Evolutionary conservation across 352 stramenopile genomes (phyloP).

Genomic region (Pythium rishiriense): DNA sequence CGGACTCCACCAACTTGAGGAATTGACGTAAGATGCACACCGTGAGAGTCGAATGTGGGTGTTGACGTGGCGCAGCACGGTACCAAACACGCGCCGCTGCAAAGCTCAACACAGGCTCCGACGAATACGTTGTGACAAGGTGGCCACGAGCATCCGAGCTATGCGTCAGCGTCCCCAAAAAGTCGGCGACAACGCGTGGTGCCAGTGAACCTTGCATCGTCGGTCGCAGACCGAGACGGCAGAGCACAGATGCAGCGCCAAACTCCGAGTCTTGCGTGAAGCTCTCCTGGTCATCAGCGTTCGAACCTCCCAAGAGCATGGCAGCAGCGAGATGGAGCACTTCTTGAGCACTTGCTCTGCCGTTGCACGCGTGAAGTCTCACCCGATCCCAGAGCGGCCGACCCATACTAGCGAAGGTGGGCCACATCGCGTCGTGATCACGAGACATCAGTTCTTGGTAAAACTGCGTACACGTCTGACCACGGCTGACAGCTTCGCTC

Average conservation of each 20-base stretch:
- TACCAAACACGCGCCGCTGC: not conserved
- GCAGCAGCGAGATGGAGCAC: not conserved
- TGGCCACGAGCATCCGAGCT: not conserved
- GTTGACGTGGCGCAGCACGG: not conserved
- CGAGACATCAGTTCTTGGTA: not conserved
- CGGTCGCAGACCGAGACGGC: not conserved
- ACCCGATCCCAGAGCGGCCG: not conserved
- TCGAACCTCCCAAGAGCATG: not conserved
- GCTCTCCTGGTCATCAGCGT: not conserved
- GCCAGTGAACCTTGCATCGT: not conserved
- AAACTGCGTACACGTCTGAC: not conserved
- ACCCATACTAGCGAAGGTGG: not conserved
- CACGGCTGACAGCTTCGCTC: not conserved
- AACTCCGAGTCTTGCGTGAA: not conserved
- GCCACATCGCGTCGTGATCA: not conserved
- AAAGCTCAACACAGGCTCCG: not conserved
- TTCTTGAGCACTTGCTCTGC: not conserved
- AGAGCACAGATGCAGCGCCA: not conserved
- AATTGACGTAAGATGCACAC: conserved; percentile 3
- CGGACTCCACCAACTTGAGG: not conserved
- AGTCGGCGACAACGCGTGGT: not conserved
- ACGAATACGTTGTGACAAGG: not conserved
- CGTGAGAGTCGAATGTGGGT: not conserved
- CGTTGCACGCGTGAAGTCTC: not conserved
- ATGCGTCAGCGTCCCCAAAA: not conserved